Conservation (phyloP, 2,329 filamentous ascomycete genomes). For the Pseudogymnoascus pannorum region DNA sequence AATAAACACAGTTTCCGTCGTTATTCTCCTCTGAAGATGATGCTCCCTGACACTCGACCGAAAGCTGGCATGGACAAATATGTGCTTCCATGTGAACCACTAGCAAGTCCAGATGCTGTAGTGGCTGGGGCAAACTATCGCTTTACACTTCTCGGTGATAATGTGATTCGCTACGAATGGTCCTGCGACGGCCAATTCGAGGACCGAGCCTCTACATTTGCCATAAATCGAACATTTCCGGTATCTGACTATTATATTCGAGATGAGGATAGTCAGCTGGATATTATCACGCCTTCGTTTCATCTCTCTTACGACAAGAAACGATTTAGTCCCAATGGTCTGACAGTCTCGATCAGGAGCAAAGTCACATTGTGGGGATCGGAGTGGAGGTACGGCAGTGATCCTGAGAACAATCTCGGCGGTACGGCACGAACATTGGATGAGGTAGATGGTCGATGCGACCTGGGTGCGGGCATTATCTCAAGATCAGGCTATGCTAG, state of each 20-base stretch:
- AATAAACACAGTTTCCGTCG: no score
- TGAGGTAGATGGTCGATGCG: conserved; percentile 41
- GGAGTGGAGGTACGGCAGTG: conserved; percentile 45
- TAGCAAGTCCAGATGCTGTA: conserved; percentile 38
- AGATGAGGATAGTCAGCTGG: conserved; percentile 40
- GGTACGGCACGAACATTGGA: conserved; percentile 49
- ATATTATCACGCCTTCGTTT: conserved; percentile 49
- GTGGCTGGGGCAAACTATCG: conserved; percentile 45
- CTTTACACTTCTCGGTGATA: conserved; percentile 51
- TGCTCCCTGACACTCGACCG: no score
- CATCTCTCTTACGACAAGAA: conserved; percentile 53
- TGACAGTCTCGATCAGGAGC: conserved; percentile 37
- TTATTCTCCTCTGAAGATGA: no score
- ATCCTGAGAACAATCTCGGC: conserved; percentile 35
- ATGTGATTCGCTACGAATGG: conserved; percentile 55
- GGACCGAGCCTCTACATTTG: conserved; percentile 55
- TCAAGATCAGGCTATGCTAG: conserved; percentile 43
- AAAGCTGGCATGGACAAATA: conserved; percentile 1
- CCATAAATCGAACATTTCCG: conserved; percentile 44
- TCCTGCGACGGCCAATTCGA: conserved; percentile 52
- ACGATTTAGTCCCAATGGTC: conserved; percentile 43
- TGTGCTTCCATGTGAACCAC: conserved; percentile 33
- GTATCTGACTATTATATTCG: conserved; percentile 37
- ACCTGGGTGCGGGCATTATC: conserved; percentile 44
- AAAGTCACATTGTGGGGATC: conserved; percentile 34